Conservation (phyloP, 805 yeast genomes). For the Maudiozyma turicensis region DNA sequence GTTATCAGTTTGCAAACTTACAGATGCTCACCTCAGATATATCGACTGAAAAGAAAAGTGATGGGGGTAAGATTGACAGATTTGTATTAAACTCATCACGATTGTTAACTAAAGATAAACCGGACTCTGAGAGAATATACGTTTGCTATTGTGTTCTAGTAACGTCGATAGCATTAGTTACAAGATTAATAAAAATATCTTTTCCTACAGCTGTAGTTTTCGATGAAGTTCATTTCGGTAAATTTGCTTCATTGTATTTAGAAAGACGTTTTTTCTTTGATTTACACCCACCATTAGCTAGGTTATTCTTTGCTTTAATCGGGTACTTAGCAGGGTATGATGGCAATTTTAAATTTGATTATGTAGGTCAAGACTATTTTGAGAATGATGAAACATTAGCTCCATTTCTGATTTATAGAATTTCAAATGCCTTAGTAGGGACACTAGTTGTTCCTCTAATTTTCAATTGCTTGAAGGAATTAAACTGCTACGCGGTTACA, state of each 20-base stretch:
- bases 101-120: not conserved
- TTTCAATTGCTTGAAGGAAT: constrained; percentile 75
- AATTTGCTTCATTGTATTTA: constrained; percentile 74
- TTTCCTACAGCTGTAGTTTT: constrained; percentile 69
- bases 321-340: constrained; percentile 85
- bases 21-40: not conserved
- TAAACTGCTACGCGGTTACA: constrained; percentile 69
- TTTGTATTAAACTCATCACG: not conserved
- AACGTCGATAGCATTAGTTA: constrained; percentile 56
- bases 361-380: constrained; percentile 52
- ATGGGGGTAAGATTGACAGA: not conserved
- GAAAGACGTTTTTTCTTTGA: constrained; percentile 91
- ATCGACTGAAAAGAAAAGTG: not conserved
- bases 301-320: constrained; percentile 76
- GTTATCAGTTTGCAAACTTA: no score
- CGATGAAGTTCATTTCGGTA: constrained; percentile 83
- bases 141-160: constrained; percentile 45
- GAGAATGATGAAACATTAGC: constrained; percentile 62
- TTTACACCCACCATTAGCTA: constrained; percentile 96
- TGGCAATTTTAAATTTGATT: constrained; percentile 83
- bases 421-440: constrained; percentile 69
- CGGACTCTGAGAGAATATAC: constrained; percentile 21
- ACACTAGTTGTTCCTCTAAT: constrained; percentile 73
- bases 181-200: constrained; percentile 53
- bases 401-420: constrained; percentile 77